Evolutionary conservation across 495 filamentous ascomycete species (phyloP).

Genomic region (Aspergillus affinis): DNA sequence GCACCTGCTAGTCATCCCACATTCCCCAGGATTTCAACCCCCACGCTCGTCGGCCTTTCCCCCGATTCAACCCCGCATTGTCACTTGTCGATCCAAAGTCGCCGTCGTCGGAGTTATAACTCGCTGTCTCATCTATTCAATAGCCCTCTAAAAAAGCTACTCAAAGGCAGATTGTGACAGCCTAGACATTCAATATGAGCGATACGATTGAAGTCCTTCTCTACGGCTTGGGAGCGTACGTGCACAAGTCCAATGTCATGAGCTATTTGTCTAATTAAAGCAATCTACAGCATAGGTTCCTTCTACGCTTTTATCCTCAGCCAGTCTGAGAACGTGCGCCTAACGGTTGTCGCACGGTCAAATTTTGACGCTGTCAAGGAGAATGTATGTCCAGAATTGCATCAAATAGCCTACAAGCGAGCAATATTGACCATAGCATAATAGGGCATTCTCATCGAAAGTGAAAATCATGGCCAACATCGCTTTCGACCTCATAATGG

Average conservation of each 20-base stretch:
- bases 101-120: background rate
- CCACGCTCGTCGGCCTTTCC: conserved; percentile 2
- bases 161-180: background rate
- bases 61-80: conserved; percentile 16
- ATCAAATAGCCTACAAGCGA: background rate
- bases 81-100: background rate
- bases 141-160: background rate
- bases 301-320: conserved; percentile 50
- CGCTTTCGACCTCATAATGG: conserved; percentile 40
- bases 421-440: background rate
- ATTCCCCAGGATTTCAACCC: background rate
- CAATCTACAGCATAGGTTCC: conserved; percentile 37
- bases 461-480: conserved; percentile 48
- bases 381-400: conserved; percentile 29
- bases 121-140: background rate
- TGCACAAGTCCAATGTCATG: background rate
- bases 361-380: conserved; percentile 48
- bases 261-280: conserved; percentile 3
- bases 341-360: conserved; percentile 54
- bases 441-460: conserved; percentile 46
- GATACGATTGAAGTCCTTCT: conserved; percentile 37
- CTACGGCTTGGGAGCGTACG: conserved; percentile 41
- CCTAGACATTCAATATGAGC: conserved; percentile 19
- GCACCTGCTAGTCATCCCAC: background rate
- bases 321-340: conserved; percentile 36